These are phyloP conservation scores for Sporothrix sp. DNA, from an alignment of 2,329 filamentous ascomycete species.

Conservation along the genomic window DNA sequence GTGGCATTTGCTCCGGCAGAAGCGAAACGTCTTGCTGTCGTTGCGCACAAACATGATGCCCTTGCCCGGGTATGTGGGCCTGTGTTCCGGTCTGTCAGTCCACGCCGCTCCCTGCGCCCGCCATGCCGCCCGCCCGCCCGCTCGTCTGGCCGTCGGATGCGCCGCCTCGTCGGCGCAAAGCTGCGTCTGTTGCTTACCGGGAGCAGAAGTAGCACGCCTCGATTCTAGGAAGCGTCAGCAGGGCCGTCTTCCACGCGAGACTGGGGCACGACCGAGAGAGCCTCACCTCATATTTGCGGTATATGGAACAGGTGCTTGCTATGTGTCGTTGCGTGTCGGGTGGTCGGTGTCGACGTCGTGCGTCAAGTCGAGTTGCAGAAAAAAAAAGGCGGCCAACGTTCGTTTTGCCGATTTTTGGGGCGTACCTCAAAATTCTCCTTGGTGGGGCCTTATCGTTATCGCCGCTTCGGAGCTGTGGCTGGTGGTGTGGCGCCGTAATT, in stretches of 20 bases:
- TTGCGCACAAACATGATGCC: constrained; percentile 45
- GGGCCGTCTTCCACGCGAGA: background rate
- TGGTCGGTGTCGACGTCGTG: constrained; percentile 3
- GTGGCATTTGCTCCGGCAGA: constrained; percentile 52
- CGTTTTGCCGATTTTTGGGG: constrained; percentile 13
- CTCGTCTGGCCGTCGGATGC: background rate
- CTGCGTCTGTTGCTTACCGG: constrained; percentile 30
- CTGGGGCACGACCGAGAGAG: background rate
- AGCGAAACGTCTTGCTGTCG: constrained; percentile 45
- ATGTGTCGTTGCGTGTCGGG: background rate
- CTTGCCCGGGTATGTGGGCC: constrained; percentile 46
- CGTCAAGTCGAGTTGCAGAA: background rate
- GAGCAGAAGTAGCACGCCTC: constrained; percentile 66
- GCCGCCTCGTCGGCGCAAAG: background rate
- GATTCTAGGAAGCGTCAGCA: constrained; percentile 30
- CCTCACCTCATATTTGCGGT: constrained; percentile 1
- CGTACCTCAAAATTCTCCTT: constrained; percentile 12
- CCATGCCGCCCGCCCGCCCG: constrained; percentile 41
- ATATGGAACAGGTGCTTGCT: background rate
- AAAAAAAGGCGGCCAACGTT: constrained; percentile 15
- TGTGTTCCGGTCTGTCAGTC: constrained; percentile 6
- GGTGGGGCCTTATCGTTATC: constrained; percentile 19
- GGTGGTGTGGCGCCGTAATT: constrained; percentile 6
- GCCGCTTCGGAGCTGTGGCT: constrained; percentile 7
- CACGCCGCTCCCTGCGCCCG: background rate